These are phyloP conservation scores for Suhomyces chickasaworum DNA, from an alignment of 1,139 yeast species.

Conservation along the genomic window DNA sequence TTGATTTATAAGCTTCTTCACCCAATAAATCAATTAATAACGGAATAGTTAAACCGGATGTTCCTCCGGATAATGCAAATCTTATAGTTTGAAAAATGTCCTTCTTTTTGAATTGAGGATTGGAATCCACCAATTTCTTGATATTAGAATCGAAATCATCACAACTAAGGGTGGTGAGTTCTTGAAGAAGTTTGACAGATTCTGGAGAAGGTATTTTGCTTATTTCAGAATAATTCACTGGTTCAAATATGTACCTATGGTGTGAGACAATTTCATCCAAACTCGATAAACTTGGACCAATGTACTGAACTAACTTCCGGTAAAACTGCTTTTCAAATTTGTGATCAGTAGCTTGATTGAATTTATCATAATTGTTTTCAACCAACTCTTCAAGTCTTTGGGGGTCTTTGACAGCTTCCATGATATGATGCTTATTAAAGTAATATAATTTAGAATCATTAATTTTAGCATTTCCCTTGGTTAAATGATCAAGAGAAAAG, in stretches of 20 bases:
- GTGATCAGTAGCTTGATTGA: constrained; percentile 15
- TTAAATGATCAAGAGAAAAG: constrained; percentile 66
- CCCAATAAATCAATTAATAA: constrained; percentile 61
- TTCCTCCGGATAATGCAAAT: constrained; percentile 71
- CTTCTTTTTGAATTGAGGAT: constrained; percentile 38
- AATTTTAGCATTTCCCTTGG: constrained; percentile 93
- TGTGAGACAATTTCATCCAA: constrained; percentile 48
- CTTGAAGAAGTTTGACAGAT: constrained; percentile 9
- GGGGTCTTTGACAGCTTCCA: constrained; percentile 37
- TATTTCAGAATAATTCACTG: constrained; percentile 33
- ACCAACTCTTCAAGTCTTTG: constrained; percentile 34
- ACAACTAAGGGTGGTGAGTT: constrained; percentile 11
- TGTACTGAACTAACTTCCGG: constrained; percentile 26
- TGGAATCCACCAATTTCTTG: constrained; percentile 16
- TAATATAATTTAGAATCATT: constrained; percentile 70
- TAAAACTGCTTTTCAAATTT: constrained; percentile 25
- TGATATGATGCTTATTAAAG: constrained; percentile 72
- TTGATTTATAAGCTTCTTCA: constrained; percentile 34
- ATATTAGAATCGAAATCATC: constrained; percentile 15
- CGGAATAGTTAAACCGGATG: constrained; percentile 72
- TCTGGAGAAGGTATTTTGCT: constrained; percentile 15
- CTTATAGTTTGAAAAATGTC: constrained; percentile 63
- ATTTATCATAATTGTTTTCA: constrained; percentile 26
- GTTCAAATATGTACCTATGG: constrained; percentile 53
- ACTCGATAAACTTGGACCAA: constrained; percentile 47